Evolutionary conservation across 73 alveolate species (phyloP).

Genomic region (Effrenium voratum): DNA sequence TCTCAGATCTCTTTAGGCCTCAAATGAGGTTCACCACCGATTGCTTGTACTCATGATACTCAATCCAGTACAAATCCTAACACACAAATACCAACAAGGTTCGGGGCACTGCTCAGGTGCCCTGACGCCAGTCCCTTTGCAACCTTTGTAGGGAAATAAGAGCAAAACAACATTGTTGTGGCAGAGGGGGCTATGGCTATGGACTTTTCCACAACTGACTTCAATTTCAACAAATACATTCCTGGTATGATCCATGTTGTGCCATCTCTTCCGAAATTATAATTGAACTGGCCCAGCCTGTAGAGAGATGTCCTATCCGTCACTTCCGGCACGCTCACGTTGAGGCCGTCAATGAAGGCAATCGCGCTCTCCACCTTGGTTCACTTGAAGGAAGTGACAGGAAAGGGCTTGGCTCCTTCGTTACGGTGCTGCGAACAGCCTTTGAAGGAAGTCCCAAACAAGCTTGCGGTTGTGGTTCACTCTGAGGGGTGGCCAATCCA

Average conservation of each 20-base stretch:
- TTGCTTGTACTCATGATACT: no score
- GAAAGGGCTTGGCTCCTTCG: neutral
- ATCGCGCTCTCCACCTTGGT: conserved; percentile 65
- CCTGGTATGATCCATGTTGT: neutral
- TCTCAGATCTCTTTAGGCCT: no score
- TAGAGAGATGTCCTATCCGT: conserved; percentile 77
- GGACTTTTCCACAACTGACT: neutral
- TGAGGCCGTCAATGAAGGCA: conserved; percentile 84
- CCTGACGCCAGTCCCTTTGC: no score
- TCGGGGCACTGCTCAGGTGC: no score
- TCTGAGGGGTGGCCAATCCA: neutral
- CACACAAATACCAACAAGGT: no score
- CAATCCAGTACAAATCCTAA: no score
- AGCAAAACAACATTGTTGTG: neutral
- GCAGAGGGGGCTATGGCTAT: neutral
- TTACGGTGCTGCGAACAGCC: neutral
- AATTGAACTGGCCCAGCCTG: neutral
- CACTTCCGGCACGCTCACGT: conserved; percentile 55
- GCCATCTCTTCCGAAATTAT: neutral
- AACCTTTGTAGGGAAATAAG: no score
- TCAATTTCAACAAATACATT: neutral
- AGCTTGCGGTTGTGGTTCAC: neutral
- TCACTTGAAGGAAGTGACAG: neutral
- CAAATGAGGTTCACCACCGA: no score
- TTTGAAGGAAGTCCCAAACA: neutral